Evolutionary conservation across 306 rosid genomes (phyloP).

Genomic region (Ormosia emarginata): DNA sequence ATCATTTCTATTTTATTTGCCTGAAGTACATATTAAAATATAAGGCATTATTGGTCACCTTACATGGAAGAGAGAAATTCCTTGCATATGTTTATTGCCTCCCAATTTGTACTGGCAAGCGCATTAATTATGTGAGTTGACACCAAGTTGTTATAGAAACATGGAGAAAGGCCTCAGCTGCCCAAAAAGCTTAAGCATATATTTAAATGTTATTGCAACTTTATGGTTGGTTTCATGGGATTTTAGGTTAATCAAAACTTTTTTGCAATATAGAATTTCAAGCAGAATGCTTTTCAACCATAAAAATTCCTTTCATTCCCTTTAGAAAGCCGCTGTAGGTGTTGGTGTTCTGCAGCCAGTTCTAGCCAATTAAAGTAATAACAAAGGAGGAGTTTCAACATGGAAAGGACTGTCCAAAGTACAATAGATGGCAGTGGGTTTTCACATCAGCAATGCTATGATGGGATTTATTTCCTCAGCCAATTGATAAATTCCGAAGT

Average conservation of each 20-base stretch:
- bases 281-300: conserved; percentile 7
- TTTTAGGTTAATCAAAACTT: not conserved
- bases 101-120: not conserved
- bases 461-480: conserved; percentile 14
- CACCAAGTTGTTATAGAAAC: conserved; percentile 6
- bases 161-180: not conserved
- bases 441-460: conserved; percentile 23
- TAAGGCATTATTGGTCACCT: conserved; percentile 20
- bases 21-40: conserved; percentile 20
- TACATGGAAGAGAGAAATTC: conserved; percentile 18
- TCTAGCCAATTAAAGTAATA: conserved; percentile 23
- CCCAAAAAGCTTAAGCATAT: conserved; percentile 24
- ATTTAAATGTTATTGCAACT: conserved; percentile 24
- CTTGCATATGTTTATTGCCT: conserved; percentile 22
- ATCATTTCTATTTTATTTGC: not conserved
- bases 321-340: conserved; percentile 27
- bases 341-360: conserved; percentile 10
- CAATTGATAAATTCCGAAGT: conserved; percentile 16
- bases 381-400: not conserved
- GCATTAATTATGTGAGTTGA: conserved; percentile 17
- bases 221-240: conserved; percentile 32
- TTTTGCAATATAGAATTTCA: not conserved
- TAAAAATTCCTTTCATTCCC: conserved; percentile 10
- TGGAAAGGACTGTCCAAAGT: conserved; percentile 14
- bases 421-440: conserved; percentile 23